Conservation (phyloP, 2,329 filamentous ascomycete genomes). For the Fusarium sp. region DNA sequence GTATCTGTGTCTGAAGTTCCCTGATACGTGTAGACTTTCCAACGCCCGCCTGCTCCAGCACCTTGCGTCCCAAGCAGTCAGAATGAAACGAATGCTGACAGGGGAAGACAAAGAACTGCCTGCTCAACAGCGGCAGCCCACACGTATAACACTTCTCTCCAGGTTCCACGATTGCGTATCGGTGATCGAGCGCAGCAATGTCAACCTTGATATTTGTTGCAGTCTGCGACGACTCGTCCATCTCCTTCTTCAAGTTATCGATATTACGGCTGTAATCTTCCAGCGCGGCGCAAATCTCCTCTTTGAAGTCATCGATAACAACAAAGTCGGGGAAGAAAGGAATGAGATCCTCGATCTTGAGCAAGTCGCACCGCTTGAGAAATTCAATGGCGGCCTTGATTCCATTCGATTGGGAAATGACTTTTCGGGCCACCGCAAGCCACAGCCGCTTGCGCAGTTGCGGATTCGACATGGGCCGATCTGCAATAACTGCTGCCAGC, state of each 20-base stretch:
- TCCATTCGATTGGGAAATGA: constrained; percentile 85
- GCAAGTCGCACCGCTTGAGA: constrained; percentile 86
- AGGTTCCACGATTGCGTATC: constrained; percentile 96
- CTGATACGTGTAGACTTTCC: constrained; percentile 82
- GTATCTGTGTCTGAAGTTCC: constrained; percentile 86
- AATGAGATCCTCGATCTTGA: constrained; percentile 95
- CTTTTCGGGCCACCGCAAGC: constrained; percentile 93
- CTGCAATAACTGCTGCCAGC: constrained; percentile 88
- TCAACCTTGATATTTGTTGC: constrained; percentile 91
- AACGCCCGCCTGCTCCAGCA: constrained; percentile 82
- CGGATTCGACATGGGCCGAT: constrained; percentile 82
- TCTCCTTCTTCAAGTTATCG: constrained; percentile 86
- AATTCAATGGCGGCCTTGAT: constrained; percentile 97
- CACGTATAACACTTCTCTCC: constrained; percentile 95
- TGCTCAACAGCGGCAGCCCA: constrained; percentile 82
- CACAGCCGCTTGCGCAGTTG: constrained; percentile 91
- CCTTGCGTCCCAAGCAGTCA: constrained; percentile 88
- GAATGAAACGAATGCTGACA: constrained; percentile 98
- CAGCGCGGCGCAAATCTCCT: constrained; percentile 93
- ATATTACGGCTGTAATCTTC: constrained; percentile 95
- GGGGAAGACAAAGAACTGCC: constrained; percentile 98
- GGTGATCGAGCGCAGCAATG: constrained; percentile 83
- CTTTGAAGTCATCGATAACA: constrained; percentile 98
- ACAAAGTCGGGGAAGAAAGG: constrained; percentile 99
- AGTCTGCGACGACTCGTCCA: constrained; percentile 93